Evolutionary conservation across 805 yeast species (phyloP).

Genomic region (Wickerhamomyces bisporus): DNA sequence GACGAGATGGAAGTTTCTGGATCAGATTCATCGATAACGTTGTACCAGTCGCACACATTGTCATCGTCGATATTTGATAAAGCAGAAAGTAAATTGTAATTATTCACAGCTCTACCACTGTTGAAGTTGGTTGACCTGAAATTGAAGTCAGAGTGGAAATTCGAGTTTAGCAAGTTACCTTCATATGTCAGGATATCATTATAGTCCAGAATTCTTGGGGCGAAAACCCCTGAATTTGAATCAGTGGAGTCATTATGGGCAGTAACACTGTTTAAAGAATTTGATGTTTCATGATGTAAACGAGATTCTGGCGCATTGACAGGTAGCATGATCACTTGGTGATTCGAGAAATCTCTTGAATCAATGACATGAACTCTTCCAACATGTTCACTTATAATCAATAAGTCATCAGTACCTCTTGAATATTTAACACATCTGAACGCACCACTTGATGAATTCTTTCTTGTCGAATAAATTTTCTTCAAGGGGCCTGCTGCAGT

Average conservation of each 20-base stretch:
- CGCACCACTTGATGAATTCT: constrained; percentile 51
- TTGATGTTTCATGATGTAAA: constrained; percentile 1
- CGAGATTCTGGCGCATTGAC: constrained; percentile 15
- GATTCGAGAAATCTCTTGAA: constrained; percentile 64
- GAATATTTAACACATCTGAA: constrained; percentile 61
- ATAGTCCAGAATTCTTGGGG: constrained; percentile 22
- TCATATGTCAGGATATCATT: constrained; percentile 20
- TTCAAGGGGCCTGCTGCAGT: constrained; percentile 43
- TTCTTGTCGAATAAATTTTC: constrained; percentile 56
- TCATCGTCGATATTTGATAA: constrained; percentile 1
- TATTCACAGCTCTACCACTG: constrained; percentile 20
- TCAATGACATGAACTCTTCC: constrained; percentile 86
- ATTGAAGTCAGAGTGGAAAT: background rate
- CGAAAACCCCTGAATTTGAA: constrained; percentile 4
- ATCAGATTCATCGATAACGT: constrained; percentile 9
- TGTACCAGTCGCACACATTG: constrained; percentile 12
- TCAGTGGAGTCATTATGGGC: background rate
- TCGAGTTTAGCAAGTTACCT: constrained; percentile 4
- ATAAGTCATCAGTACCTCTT: constrained; percentile 65
- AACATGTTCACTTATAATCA: constrained; percentile 76
- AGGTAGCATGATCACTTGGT: constrained; percentile 72
- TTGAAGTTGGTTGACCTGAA: constrained; percentile 2
- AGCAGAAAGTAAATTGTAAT: constrained; percentile 19
- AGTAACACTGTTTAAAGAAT: constrained; percentile 5
- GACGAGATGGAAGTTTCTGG: background rate